Evolutionary conservation across 208 protist genomes (phyloP).

Genomic region (Leishmania mexicana): DNA sequence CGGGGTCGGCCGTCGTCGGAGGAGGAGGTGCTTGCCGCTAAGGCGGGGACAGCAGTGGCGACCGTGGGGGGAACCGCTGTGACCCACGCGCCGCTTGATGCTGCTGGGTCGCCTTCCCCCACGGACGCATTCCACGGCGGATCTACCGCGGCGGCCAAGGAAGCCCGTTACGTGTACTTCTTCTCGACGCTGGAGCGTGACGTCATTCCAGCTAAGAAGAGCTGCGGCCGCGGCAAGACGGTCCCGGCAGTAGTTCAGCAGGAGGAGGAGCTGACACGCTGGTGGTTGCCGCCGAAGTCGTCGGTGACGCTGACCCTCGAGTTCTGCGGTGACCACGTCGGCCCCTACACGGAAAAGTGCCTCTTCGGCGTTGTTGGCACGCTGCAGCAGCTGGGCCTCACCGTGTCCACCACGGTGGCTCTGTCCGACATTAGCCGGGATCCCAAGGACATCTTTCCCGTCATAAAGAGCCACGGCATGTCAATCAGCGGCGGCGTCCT

Average conservation of each 20-base stretch:
- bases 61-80: background rate
- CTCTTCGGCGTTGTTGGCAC: slow-evolving; percentile 87
- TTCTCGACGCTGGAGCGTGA: slow-evolving; percentile 76
- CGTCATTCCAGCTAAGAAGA: slow-evolving; percentile 47
- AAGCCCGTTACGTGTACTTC: slow-evolving; percentile 61
- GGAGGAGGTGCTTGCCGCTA: background rate
- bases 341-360: slow-evolving; percentile 37
- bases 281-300: slow-evolving; percentile 75
- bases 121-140: background rate
- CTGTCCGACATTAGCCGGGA: slow-evolving; percentile 91
- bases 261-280: slow-evolving; percentile 79
- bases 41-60: background rate
- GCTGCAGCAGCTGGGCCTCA: slow-evolving; percentile 61
- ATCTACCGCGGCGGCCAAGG: background rate
- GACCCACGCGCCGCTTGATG: background rate
- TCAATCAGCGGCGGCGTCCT: slow-evolving; percentile 2
- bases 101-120: background rate
- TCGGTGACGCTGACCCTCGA: slow-evolving; percentile 70
- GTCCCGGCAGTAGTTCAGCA: slow-evolving; percentile 26
- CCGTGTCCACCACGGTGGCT: slow-evolving; percentile 44
- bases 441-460: slow-evolving; percentile 84
- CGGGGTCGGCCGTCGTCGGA: background rate
- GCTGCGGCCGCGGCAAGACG: slow-evolving; percentile 29
- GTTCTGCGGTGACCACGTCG: slow-evolving; percentile 77
- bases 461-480: slow-evolving; percentile 37